Conservation (phyloP, 345 rosid genomes). For the Camelina laxa region DNA sequence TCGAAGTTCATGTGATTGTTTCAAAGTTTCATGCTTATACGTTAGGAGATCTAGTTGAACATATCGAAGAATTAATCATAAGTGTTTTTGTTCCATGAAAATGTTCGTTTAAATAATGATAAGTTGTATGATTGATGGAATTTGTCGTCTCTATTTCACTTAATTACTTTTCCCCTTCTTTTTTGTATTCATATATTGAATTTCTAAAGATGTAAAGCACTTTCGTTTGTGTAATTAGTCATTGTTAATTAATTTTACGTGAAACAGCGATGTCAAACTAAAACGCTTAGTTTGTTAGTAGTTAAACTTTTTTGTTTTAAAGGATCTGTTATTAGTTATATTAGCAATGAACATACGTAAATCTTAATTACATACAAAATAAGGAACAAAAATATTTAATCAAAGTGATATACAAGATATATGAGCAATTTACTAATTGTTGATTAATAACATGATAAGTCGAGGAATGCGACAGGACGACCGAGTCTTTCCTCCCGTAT, state of each 20-base stretch:
- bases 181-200: not conserved
- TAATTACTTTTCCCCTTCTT: not conserved
- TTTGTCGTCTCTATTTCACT: constrained; percentile 1
- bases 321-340: no score
- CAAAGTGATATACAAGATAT: no score
- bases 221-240: constrained; percentile 1
- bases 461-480: constrained; percentile 1
- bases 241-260: not conserved
- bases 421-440: no score
- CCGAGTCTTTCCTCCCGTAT: constrained; percentile 4
- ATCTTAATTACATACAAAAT: no score
- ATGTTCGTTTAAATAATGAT: constrained; percentile 3
- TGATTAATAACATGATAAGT: not conserved
- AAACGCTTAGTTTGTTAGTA: no score
- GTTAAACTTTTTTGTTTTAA: no score
- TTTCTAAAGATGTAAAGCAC: constrained; percentile 13
- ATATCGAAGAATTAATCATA: not conserved
- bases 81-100: constrained; percentile 19
- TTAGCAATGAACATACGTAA: no score
- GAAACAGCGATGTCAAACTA: no score
- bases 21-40: not conserved
- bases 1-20: constrained; percentile 53
- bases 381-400: no score
- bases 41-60: not conserved
- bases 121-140: not conserved